These are phyloP conservation scores for Monilinia fructigena DNA, from an alignment of 2,329 filamentous ascomycete species.

Conservation along the genomic window DNA sequence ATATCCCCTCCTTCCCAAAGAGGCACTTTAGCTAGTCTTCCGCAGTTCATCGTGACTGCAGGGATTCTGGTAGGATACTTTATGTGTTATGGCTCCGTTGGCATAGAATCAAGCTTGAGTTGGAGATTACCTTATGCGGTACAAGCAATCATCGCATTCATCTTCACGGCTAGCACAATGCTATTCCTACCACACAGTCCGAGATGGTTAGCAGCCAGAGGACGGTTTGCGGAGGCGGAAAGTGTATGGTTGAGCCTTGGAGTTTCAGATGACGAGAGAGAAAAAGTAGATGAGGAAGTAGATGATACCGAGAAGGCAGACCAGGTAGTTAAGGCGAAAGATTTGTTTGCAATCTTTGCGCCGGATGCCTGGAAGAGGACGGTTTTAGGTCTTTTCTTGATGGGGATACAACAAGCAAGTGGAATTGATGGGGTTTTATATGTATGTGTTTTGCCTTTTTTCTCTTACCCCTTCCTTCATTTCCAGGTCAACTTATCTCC, in stretches of 20 bases:
- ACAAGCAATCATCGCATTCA: slow-evolving; percentile 44
- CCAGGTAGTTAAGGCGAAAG: slow-evolving; percentile 26
- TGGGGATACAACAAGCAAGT: slow-evolving; percentile 59
- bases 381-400: slow-evolving; percentile 54
- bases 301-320: slow-evolving; percentile 23
- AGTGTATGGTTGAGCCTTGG: slow-evolving; percentile 40
- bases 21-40: slow-evolving; percentile 51
- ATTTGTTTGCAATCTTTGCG: slow-evolving; percentile 39
- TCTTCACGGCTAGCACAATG: slow-evolving; percentile 43
- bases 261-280: slow-evolving; percentile 32
- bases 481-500: neutral
- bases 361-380: slow-evolving; percentile 49
- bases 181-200: slow-evolving; percentile 54
- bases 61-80: slow-evolving; percentile 59
- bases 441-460: slow-evolving; percentile 42
- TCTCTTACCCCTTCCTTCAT: slow-evolving; percentile 2
- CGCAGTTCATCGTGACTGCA: slow-evolving; percentile 52
- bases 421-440: slow-evolving; percentile 64
- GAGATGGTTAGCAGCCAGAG: slow-evolving; percentile 54
- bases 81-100: slow-evolving; percentile 55
- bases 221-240: slow-evolving; percentile 48
- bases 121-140: slow-evolving; percentile 58
- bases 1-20: slow-evolving; percentile 53
- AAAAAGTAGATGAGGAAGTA: slow-evolving; percentile 30
- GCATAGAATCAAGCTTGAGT: slow-evolving; percentile 48